A percentile compares a stretch with the other conserved stretches of the same genome.
Evolutionary conservation across 495 filamentous ascomycete species (phyloP).

Genomic region (Pseudoneurospora amorphoporcata): DNA sequence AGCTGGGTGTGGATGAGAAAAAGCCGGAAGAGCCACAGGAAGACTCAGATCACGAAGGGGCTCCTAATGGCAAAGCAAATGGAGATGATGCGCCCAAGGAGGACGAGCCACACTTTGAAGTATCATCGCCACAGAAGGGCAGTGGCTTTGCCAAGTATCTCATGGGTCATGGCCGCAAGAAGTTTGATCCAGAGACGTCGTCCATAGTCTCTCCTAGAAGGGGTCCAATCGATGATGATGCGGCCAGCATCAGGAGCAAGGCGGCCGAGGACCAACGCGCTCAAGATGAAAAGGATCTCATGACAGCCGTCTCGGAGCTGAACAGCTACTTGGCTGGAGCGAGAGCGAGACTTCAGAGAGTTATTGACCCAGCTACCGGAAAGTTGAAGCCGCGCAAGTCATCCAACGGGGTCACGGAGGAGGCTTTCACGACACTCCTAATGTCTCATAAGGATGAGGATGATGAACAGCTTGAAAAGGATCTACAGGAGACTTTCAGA

Average conservation of each 20-base stretch:
- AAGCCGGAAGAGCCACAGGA: constrained; percentile 23
- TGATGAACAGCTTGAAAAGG: constrained; percentile 55
- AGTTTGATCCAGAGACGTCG: constrained; percentile 46
- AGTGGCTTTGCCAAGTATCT: constrained; percentile 41
- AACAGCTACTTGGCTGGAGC: constrained; percentile 79
- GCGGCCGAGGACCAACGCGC: constrained; percentile 27
- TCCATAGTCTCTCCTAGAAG: constrained; percentile 54
- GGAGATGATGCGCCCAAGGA: constrained; percentile 30
- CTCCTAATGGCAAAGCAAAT: constrained; percentile 34
- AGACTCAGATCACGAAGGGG: constrained; percentile 33
- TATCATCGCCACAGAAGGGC: constrained; percentile 32
- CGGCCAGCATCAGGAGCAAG: constrained; percentile 32
- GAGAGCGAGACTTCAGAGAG: constrained; percentile 67
- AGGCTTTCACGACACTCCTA: constrained; percentile 39
- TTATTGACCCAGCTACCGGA: constrained; percentile 64
- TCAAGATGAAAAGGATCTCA: constrained; percentile 72
- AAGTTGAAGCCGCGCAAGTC: constrained; percentile 51
- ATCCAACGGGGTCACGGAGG: constrained; percentile 42
- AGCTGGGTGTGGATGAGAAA: constrained; percentile 42
- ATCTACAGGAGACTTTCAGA: constrained; percentile 62
- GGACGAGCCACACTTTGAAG: constrained; percentile 17
- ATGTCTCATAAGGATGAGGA: constrained; percentile 36
- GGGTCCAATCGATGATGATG: constrained; percentile 37
- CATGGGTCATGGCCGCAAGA: constrained; percentile 35
- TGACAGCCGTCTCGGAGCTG: constrained; percentile 66